phyloP scores from a whole-genome alignment of 768 basidiomycete genomes.

The Leccinum truebloodii region DNA sequence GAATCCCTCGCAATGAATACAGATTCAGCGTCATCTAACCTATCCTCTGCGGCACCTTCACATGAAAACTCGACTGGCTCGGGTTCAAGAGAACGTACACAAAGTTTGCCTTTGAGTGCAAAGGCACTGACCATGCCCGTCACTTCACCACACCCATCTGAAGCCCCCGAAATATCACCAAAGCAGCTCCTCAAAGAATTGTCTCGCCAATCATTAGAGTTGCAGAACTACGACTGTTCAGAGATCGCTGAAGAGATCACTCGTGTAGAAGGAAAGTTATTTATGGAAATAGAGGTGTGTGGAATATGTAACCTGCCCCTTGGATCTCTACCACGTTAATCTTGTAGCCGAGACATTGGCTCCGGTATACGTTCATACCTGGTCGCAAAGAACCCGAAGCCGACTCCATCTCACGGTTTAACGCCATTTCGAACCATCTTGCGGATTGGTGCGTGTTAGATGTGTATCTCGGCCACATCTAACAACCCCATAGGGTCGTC shows the following conservation, averaged over 20 bases:
- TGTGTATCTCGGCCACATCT: neutral
- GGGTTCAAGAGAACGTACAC: slow-evolving; percentile 59
- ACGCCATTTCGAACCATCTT: slow-evolving; percentile 77
- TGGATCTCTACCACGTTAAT: slow-evolving; percentile 1
- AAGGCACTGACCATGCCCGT: slow-evolving; percentile 43
- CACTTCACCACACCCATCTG: slow-evolving; percentile 30
- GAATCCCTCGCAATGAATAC: slow-evolving; percentile 36
- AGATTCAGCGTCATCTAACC: slow-evolving; percentile 32
- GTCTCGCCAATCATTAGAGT: slow-evolving; percentile 54
- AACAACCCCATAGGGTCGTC: slow-evolving; percentile 65
- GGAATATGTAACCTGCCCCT: neutral
- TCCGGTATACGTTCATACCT: slow-evolving; percentile 72
- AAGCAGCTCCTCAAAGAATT: slow-evolving; percentile 68
- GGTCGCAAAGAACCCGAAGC: slow-evolving; percentile 63
- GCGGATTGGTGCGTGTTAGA: slow-evolving; percentile 66
- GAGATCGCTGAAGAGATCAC: slow-evolving; percentile 89
- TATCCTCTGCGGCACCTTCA: slow-evolving; percentile 22
- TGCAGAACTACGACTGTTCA: slow-evolving; percentile 56
- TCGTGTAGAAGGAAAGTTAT: slow-evolving; percentile 64
- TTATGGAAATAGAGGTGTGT: slow-evolving; percentile 75
- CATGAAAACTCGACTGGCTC: slow-evolving; percentile 27
- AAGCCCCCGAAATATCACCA: slow-evolving; percentile 42
- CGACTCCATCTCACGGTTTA: slow-evolving; percentile 75
- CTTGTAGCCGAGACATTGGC: slow-evolving; percentile 81
- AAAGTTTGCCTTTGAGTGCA: slow-evolving; percentile 60